phyloP scores from a whole-genome alignment of 2,329 filamentous ascomycete species.

The Colletotrichum phormii region DNA sequence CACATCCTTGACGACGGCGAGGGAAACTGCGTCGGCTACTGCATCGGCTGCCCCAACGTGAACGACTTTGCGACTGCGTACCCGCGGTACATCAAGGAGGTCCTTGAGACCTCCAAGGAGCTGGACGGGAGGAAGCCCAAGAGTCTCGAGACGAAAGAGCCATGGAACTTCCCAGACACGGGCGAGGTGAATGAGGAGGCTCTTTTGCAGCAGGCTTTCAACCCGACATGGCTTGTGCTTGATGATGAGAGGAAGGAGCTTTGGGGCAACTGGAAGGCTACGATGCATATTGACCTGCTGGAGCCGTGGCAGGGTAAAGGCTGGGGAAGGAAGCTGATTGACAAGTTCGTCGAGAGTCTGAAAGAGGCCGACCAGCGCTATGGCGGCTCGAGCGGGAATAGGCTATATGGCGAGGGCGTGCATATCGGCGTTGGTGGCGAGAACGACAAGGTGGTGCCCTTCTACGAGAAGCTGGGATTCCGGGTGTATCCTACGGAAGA shows the following conservation, averaged over 20 bases:
- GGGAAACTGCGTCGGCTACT: conserved; percentile 60
- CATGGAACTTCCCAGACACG: conserved; percentile 43
- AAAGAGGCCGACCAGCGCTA: conserved; percentile 35
- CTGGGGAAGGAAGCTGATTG: conserved; percentile 57
- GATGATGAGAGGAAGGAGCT: conserved; percentile 48
- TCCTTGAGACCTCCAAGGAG: conserved; percentile 47
- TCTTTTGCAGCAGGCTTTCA: conserved; percentile 56
- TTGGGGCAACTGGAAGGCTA: conserved; percentile 51
- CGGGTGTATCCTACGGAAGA: conserved; percentile 50
- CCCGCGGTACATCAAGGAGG: conserved; percentile 49
- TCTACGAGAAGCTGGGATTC: conserved; percentile 62
- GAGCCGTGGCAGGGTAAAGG: conserved; percentile 54
- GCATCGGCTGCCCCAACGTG: conserved; percentile 59
- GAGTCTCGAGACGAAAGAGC: conserved; percentile 43
- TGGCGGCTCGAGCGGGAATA: conserved; percentile 9
- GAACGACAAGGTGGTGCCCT: conserved; percentile 59
- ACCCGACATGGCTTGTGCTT: conserved; percentile 53
- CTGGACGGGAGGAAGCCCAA: conserved; percentile 39
- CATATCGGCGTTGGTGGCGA: conserved; percentile 58
- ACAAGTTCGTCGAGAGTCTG: conserved; percentile 54
- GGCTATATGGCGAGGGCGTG: conserved; percentile 50
- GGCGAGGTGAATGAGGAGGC: conserved; percentile 45
- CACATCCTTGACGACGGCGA: conserved; percentile 61
- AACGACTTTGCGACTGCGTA: conserved; percentile 52
- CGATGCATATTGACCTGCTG: conserved; percentile 63